Percentiles rank a stretch among this genome's conserved stretches.
Conservation (phyloP, 176 grass and related monocot genomes). For the Oryza meyeriana region DNA sequence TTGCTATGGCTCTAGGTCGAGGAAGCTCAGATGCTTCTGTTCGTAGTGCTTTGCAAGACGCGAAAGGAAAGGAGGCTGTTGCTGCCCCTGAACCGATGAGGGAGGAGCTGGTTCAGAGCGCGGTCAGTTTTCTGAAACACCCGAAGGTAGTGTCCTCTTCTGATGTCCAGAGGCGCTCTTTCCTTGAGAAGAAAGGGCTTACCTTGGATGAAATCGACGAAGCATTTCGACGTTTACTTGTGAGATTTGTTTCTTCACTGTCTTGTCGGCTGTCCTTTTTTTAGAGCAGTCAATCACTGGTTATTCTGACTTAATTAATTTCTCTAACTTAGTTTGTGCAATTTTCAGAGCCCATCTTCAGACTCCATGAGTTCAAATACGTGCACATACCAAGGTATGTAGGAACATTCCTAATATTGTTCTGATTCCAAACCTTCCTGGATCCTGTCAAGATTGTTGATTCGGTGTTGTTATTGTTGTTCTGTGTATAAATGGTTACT, state of each 20-base stretch:
- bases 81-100: conserved; percentile 37
- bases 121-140: conserved; percentile 59
- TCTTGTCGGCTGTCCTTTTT: background rate
- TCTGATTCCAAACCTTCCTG: background rate
- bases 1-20: conserved; percentile 2
- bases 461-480: background rate
- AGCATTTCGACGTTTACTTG: conserved; percentile 54
- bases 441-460: conserved; percentile 8
- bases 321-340: background rate
- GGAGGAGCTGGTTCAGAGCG: conserved; percentile 63
- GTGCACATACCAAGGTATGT: conserved; percentile 35
- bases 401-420: background rate
- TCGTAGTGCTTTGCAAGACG: background rate
- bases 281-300: background rate
- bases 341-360: conserved; percentile 31
- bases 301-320: conserved; percentile 8
- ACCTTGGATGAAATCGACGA: conserved; percentile 61
- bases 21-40: conserved; percentile 12
- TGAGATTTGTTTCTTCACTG: background rate
- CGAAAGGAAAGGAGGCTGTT: conserved; percentile 1
- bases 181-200: conserved; percentile 68
- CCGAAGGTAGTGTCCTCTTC: conserved; percentile 56
- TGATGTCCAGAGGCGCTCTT: conserved; percentile 49
- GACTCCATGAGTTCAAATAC: background rate
- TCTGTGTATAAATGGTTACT: background rate